Evolutionary conservation across 129 eudicot species (phyloP), one percentile per base, ranked within the genome.

Genomic region (Lactuca sativa): DNA sequence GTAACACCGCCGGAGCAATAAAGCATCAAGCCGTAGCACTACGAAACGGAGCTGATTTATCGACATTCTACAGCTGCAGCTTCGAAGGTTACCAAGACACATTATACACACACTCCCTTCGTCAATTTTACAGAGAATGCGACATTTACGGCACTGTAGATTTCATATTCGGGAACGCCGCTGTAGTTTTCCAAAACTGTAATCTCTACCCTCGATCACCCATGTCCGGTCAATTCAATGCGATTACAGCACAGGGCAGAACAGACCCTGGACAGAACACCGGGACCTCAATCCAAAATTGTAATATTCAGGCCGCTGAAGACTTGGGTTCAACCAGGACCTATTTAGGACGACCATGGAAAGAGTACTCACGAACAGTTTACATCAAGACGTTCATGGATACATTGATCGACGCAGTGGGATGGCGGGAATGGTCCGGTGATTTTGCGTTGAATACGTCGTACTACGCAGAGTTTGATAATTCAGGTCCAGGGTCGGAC

Each of bases 31-130:
- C 98, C 0, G 98, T 89, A 0, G 98, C 98, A 2, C 67, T 92
- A 6, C 81, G 96, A 15, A 92, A 85, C 41, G 88, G 96, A 0
- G 96, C 96, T 8, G 98, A 92, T 54, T 61, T 92, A 30, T 92
- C 98, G 2, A 80, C 95, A 11, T 92, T 92, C 72, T 92, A 89
- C 69, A 72, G 83, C 48, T 92, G 98, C 82, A 92, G 98, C 77
- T 89, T 92, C 61, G 96, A 92, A 74, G 98, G 79, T 0, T 92
- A 92, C 81, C 98, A 89, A 77, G 98, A 92, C 78, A 92, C 96
- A 4, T 41, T 92, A 52, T 92, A 92, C 83, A 81, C 81, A 7
- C 95, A 92, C 74, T 89, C 98, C 47, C 86, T 86, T 31, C 74
- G 98, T 4, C 97, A 92, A 52, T 92, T 92, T 41, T 92, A 92